Base-by-base conservation (phyloP, 2,329 filamentous ascomycete species). In the Davidsoniella virescens region DNA sequence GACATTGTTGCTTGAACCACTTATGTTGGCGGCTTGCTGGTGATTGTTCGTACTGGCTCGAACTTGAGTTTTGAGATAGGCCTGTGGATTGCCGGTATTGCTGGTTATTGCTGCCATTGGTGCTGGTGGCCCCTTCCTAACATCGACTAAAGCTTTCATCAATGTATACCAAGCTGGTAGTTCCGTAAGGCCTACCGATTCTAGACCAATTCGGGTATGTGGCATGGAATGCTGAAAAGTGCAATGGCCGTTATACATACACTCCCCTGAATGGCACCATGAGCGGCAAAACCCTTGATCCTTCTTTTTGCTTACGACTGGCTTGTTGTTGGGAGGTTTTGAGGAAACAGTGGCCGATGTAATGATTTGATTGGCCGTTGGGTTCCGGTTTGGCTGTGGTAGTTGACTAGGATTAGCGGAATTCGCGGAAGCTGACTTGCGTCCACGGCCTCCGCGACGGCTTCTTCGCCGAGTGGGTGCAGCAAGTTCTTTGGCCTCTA, bases 191-290 rank as follows among this genome's bases (percentile, higher is more conserved):
- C 70, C 70, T 18, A 71, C 63, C 49, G 63, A 61, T 7, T 56
- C 57, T 5, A 73, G 64, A 1, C 64, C 69, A 14, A 60, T 60
- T 4, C 53, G 26, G 0, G 65, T 68, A 52, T 56, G 57, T 3
- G 72, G 72, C 70, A 75, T 73, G 52, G 57, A 57, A 58, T 76
- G 72, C 44, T 57, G 55, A 58, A 65, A 70, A 3, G 63, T 62
- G 59, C 72, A 76, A 7, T 59, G 54, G 5, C 52, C 46, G 3
- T 65, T 68, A 60, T 64, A 73, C 56, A 62, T 65, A 59, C 72
- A 76, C 10, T 59, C 63, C 5, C 71, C 71, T 39, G 66, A 60
- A 47, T 64, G 63, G 58, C 70, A 72, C 70, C 70, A 76, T 58
- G 69, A 62, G 10, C 66, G 64, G 58, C 72, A 73, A 57, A 60